Conservation (phyloP, 768 basidiomycete species). For the Tulasnella sp. region DNA sequence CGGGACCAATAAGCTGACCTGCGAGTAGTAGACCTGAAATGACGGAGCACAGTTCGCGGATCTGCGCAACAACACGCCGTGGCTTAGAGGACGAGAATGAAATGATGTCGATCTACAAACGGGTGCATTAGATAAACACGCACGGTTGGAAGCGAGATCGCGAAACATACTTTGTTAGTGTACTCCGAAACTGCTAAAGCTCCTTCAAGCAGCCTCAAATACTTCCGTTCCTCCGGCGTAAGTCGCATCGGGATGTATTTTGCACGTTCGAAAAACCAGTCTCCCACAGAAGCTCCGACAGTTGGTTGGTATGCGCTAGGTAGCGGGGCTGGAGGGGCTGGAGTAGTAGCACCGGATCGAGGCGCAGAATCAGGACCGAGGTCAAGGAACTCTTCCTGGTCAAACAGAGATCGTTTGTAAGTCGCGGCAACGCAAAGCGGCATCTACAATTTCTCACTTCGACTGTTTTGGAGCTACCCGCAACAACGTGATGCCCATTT, state of each 20-base stretch:
- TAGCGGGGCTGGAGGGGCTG: slow-evolving; percentile 23
- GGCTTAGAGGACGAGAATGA: slow-evolving; percentile 68
- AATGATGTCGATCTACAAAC: slow-evolving; percentile 46
- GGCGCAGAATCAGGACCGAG: not conserved
- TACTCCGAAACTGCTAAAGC: slow-evolving; percentile 69
- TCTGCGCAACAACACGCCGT: slow-evolving; percentile 80
- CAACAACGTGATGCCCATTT: slow-evolving; percentile 18
- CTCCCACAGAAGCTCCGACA: slow-evolving; percentile 52
- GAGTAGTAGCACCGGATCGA: not conserved
- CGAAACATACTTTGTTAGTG: slow-evolving; percentile 47
- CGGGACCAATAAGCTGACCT: not conserved
- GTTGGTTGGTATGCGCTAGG: slow-evolving; percentile 35
- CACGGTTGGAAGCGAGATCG: not conserved
- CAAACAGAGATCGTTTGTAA: slow-evolving; percentile 20
- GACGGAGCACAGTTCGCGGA: slow-evolving; percentile 77
- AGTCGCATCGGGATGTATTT: slow-evolving; percentile 74
- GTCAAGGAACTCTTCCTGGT: not conserved
- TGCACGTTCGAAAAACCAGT: slow-evolving; percentile 76
- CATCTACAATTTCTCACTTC: not conserved
- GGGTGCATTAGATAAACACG: slow-evolving; percentile 20
- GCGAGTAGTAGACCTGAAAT: slow-evolving; percentile 65
- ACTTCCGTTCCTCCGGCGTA: slow-evolving; percentile 65
- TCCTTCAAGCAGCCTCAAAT: slow-evolving; percentile 72
- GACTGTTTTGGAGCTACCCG: not conserved
- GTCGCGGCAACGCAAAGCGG: not conserved